Base-by-base conservation (phyloP, 2,329 filamentous ascomycete species). In the Aspergillus tubingensis region DNA sequence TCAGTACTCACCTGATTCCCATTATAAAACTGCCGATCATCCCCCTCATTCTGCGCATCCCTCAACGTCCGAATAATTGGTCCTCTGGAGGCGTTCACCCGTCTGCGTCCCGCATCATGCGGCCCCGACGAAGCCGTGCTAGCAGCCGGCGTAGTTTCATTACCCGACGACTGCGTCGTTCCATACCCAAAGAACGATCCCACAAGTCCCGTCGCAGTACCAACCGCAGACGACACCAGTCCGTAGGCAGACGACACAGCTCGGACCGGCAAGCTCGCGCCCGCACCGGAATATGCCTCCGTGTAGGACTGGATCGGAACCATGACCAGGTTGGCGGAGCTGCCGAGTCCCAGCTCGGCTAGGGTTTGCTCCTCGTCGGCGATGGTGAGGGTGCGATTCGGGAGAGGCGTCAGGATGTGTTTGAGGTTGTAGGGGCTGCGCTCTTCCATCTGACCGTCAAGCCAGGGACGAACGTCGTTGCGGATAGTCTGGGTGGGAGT, bases 261-360 rank as follows among this genome's bases (percentile, higher is more conserved):
- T 56, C 76, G 74, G 2, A 77, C 76, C 1, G 78, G 76, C 11
- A 79, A 62, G 30, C 76, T 73, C n/a, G 76, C 64, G 2, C 68
- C 75, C 10, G 71, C 69, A 10, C 74, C 70, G 2, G 77, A 72
- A 68, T 90, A 90, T 1, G 87, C 86, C 23, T 85, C 81, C 1
- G 82, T 83, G 66, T 83, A 88, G 1, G 81, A 81, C 38, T 83
- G 81, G 2, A 92, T 84, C 0, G 91, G 91, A 0, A 94, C 84
- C 50, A 97, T 85, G 8, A 97, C 87, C 3, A 97, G 81, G 0
- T 91, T 98, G 1, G 92, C 90, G 5, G 87, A 92, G 0, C 93
- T 92, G 0, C 86, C 83, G 0, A 96, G 81, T 1, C 88, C 91
- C 7, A 96, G 82, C 5, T 90, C 87, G 13, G 82, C 78, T 0